Evolutionary conservation across 768 basidiomycete genomes (phyloP).

Genomic region (Termitomyces sp.): DNA sequence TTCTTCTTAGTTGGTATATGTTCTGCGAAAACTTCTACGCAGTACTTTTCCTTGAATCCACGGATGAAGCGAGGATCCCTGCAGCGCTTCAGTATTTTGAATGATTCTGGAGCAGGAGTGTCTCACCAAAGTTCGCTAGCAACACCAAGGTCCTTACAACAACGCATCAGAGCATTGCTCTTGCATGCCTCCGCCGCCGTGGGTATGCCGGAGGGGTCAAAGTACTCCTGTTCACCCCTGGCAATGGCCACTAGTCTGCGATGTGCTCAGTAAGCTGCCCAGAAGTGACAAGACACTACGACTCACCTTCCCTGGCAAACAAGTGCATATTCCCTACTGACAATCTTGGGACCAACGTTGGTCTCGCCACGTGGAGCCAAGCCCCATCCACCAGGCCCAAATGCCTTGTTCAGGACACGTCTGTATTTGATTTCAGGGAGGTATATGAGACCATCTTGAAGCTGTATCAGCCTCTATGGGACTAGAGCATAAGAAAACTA

Average conservation of each 20-base stretch:
- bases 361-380: conserved; percentile 92
- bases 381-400: conserved; percentile 97
- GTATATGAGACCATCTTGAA: conserved; percentile 85
- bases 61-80: conserved; percentile 98
- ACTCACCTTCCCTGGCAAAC: conserved; percentile 88
- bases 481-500: not conserved
- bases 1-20: conserved; percentile 86
- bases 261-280: not conserved
- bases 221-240: conserved; percentile 95
- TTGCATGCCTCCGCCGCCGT: conserved; percentile 96
- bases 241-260: conserved; percentile 84
- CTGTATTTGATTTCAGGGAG: conserved; percentile 98
- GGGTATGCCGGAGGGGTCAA: conserved; percentile 85
- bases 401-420: conserved; percentile 86
- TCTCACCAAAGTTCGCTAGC: conserved; percentile 93
- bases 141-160: conserved; percentile 94
- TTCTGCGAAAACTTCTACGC: conserved; percentile 84
- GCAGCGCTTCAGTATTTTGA: not conserved
- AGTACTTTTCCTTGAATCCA: conserved; percentile 83
- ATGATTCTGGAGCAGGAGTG: not conserved
- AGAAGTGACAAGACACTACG: not conserved
- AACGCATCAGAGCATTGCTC: conserved; percentile 95
- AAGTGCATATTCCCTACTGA: conserved; percentile 92
- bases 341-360: conserved; percentile 82
- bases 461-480: not conserved